Evolutionary conservation across 2,329 filamentous ascomycete species (phyloP), one percentile per base, ranked within the genome.

Genomic region (Capronia coronata): DNA sequence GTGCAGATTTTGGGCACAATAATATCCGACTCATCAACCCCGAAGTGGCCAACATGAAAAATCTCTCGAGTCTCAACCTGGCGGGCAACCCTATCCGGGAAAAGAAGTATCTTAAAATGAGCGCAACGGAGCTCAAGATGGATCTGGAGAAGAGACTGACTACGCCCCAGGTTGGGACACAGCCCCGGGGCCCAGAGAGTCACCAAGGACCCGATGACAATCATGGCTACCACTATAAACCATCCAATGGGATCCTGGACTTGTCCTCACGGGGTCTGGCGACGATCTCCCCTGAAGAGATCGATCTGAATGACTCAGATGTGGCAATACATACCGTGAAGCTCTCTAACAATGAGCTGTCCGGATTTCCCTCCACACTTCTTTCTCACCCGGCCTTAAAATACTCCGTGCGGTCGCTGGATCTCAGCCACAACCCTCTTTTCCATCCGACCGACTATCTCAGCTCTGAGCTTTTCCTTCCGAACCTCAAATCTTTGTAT

Each of bases 11-110:
- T 57, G 86, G 86, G 0, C 82, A 84, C 58, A 98, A 98, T 62
- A 82, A 93, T 56, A 80, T 98, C 41, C 80, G 80, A 1, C 73
- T 79, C 10, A 67, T 98, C 6, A 86, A 93, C 23, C 77, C 87
- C 0, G 82, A 82, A 56, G 79, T 97, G 50, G 85, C 84, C 3
- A 72, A 79, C 21, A 95, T 97, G 88, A 80, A 87, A 4, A 82
- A 70, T 38, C 71, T 98, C 8, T 76, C 81, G 16, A 83, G 83
- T 63, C 77, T 97, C 35, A 81, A 83, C 3, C 73, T 98, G 25
- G 83, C 82, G 37, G 89, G 88, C n/a, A 98, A 98, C 61, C 93
- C 93, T 0, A 71, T 98, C 11, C 78, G 86, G 11, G 89, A 96
- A 64, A 89, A 86, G 64, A 95, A 89, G 64, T 88, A 93, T 59